Evolutionary conservation across 2,329 filamentous ascomycete species (phyloP).

Genomic region (Bertia moriformis): DNA sequence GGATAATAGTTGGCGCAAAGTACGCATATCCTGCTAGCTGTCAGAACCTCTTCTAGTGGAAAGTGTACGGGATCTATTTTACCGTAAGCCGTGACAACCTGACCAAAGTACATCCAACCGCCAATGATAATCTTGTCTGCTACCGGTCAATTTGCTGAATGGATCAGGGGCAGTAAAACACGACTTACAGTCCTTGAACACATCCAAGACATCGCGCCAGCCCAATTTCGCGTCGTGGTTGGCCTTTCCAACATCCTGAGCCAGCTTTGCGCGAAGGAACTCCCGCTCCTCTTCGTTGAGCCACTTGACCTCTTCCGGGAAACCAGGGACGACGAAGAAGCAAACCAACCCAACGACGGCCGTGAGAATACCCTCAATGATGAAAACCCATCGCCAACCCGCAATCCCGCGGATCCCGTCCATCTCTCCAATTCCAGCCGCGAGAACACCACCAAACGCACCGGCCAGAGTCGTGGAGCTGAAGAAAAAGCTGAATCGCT

Average conservation of each 20-base stretch:
- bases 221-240: slow-evolving; percentile 48
- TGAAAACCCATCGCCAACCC: slow-evolving; percentile 75
- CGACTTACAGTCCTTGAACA: slow-evolving; percentile 47
- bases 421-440: slow-evolving; percentile 82
- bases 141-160: slow-evolving; percentile 1
- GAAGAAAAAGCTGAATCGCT: slow-evolving; percentile 90
- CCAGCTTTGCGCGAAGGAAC: slow-evolving; percentile 52
- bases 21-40: slow-evolving; percentile 41
- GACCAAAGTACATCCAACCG: slow-evolving; percentile 68
- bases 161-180: slow-evolving; percentile 7
- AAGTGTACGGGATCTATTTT: slow-evolving; percentile 1
- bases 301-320: slow-evolving; percentile 64
- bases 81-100: slow-evolving; percentile 64
- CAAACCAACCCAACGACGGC: slow-evolving; percentile 44
- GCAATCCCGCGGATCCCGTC: slow-evolving; percentile 50
- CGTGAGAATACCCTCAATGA: slow-evolving; percentile 58
- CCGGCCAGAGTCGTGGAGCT: slow-evolving; percentile 64
- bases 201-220: slow-evolving; percentile 38
- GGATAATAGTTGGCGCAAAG: slow-evolving; percentile 61
- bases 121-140: slow-evolving; percentile 52
- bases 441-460: slow-evolving; percentile 75
- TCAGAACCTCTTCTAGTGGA: neutral
- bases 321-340: slow-evolving; percentile 58
- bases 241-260: slow-evolving; percentile 53
- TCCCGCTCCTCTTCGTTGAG: slow-evolving; percentile 52